phyloP scores from a whole-genome alignment of 148 eudicot species.

The Vaccinium darrowii region DNA sequence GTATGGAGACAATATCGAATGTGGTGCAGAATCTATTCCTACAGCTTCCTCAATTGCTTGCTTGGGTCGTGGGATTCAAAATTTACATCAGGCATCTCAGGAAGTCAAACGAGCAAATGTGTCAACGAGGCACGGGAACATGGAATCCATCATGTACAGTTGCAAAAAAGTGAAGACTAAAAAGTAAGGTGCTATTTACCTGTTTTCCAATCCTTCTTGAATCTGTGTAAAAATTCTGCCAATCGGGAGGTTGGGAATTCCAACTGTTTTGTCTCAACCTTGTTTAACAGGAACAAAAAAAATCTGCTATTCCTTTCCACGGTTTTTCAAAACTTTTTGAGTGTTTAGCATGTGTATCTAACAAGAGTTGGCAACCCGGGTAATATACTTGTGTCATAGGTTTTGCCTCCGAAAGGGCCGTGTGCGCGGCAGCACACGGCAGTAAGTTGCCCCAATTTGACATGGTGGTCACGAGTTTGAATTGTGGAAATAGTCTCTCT shows the following conservation, averaged over 20 bases:
- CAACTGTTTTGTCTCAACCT: neutral
- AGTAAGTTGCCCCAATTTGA: no score
- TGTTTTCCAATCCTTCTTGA: neutral
- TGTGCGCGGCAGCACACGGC: no score
- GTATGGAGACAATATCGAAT: neutral
- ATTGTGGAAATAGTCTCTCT: no score
- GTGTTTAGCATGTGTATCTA: neutral
- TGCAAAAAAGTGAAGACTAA: neutral
- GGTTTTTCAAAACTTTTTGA: neutral
- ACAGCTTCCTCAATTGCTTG: slow-evolving; percentile 9
- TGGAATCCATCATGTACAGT: neutral
- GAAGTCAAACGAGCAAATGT: neutral
- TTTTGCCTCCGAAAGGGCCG: no score
- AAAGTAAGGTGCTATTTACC: neutral
- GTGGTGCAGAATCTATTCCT: slow-evolving; percentile 9
- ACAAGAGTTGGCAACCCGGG: neutral
- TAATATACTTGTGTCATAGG: neutral
- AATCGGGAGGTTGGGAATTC: no score
- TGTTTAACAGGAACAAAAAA: neutral
- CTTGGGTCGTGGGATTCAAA: slow-evolving; percentile 10
- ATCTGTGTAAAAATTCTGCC: neutral
- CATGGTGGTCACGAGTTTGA: no score
- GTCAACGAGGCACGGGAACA: neutral
- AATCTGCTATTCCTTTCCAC: neutral
- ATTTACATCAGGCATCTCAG: slow-evolving; percentile 11